Conservation (phyloP, 23 red algal genomes). For the Gracilariopsis chorda region DNA sequence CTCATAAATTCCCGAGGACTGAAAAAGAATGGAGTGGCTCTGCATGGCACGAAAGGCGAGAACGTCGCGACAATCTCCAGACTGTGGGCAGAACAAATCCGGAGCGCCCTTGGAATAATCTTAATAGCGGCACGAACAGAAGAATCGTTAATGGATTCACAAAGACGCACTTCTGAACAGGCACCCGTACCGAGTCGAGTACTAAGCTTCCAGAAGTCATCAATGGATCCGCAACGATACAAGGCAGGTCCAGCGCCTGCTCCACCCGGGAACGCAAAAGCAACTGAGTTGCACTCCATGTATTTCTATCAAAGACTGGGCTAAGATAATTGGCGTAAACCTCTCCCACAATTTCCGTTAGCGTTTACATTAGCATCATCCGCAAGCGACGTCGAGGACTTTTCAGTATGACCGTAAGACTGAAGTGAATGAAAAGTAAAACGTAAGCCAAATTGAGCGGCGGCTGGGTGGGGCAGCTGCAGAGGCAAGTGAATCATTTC, state of each 20-base stretch:
- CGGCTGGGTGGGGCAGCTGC: neutral
- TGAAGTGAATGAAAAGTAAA: constrained; percentile 65
- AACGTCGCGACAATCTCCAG: constrained; percentile 65
- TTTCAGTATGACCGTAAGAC: constrained; percentile 63
- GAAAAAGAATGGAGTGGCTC: constrained; percentile 38
- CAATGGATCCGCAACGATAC: constrained; percentile 38
- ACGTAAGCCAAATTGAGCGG: neutral
- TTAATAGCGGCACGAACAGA: constrained; percentile 47
- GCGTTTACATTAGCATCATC: neutral
- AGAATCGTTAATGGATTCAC: neutral
- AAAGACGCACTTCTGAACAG: constrained; percentile 64
- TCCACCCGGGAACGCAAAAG: neutral
- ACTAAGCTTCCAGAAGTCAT: constrained; percentile 7
- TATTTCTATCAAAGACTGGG: neutral
- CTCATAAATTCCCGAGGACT: constrained; percentile 56
- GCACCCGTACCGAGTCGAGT: constrained; percentile 50
- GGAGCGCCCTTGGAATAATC: constrained; percentile 62
- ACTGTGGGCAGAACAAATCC: constrained; percentile 55
- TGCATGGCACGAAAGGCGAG: constrained; percentile 18
- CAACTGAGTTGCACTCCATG: neutral
- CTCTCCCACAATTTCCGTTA: constrained; percentile 18
- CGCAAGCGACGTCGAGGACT: constrained; percentile 14
- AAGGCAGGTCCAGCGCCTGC: constrained; percentile 20
- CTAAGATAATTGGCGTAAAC: neutral
- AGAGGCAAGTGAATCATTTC: neutral